phyloP scores from a whole-genome alignment of 1,284 basidiomycete species.

The Cerrena zonata region DNA sequence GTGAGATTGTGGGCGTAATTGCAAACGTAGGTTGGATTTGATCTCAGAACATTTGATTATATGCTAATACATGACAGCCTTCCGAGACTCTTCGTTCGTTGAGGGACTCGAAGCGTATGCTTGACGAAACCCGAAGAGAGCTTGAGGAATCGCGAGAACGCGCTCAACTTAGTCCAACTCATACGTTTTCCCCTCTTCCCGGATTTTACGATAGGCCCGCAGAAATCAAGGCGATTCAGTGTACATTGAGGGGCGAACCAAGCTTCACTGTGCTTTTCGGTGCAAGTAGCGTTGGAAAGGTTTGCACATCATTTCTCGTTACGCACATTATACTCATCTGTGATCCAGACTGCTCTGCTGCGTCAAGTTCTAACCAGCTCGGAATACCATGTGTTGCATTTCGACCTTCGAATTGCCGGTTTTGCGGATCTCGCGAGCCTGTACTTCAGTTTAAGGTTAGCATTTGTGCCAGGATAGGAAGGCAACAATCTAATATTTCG shows the following conservation, averaged over 20 bases:
- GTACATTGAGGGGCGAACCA: conserved; percentile 62
- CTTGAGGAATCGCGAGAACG: conserved; percentile 61
- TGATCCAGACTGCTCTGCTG: conserved; percentile 60
- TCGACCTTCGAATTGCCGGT: conserved; percentile 77
- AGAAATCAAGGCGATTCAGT: conserved; percentile 60
- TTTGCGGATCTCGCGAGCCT: conserved; percentile 75
- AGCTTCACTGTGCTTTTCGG: conserved; percentile 77
- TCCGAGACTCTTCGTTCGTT: conserved; percentile 72
- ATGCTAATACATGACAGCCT: conserved; percentile 42
- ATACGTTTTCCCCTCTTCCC: conserved; percentile 71
- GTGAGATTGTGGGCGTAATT: conserved; percentile 69
- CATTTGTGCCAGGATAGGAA: neutral
- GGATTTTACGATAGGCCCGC: conserved; percentile 64
- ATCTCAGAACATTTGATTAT: conserved; percentile 9
- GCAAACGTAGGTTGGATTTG: conserved; percentile 51
- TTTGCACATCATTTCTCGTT: conserved; percentile 15
- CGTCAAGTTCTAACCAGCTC: conserved; percentile 66
- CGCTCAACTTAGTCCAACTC: conserved; percentile 63
- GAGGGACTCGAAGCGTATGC: conserved; percentile 65
- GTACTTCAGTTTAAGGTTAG: conserved; percentile 54
- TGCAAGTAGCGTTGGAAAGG: conserved; percentile 77
- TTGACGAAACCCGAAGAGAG: conserved; percentile 72
- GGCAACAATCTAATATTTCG: neutral
- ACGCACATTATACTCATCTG: neutral
- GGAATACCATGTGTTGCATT: conserved; percentile 73